Evolutionary conservation across 108 stramenopile genomes (phyloP), one percentile per base, ranked within the genome.

Genomic region (Skeletonema menzelii): DNA sequence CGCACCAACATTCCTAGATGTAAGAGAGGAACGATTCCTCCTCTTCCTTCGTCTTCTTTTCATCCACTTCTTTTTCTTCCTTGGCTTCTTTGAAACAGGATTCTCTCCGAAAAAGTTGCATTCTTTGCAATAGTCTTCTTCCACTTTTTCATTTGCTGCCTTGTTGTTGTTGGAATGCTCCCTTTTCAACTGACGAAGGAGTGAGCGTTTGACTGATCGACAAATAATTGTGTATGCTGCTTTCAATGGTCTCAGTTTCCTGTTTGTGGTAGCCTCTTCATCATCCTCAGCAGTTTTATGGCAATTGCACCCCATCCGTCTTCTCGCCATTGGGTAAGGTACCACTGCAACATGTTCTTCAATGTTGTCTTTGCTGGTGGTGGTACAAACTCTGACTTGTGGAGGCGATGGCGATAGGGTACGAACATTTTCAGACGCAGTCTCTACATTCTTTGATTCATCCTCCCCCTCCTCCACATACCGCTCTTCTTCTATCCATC

Each of bases 231-330:
- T 42, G 3, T 53, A 22, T 24, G 22, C 49, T 53, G 22, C 22
- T 10, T 53, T 53, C 1, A 22, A 53, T 24, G 49, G 49, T 8
- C 22, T 53, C 49, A 6, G 3, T n/a, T 22, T 53, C 49, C 2
- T 47, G 4, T 24, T 53, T 22, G 19, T 24, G 0, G 1, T 53
- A 0, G 1, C 22, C 5, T 22, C 49, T 5, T 53, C 49, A n/a
- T 20, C 0, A 6, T 22, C 5, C 8, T 53, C 49, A 1, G 22
- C 49, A 8, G 0, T 22, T 10, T 53, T 53, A 8, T 0, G 19
- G 59, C 49, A 53, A 53, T 53, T 53, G 49, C 49, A 53, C 24
- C 49, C 49, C 49, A 53, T 53, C 8, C 20, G 7, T 53, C 49
- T 53, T 8, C 20, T 22, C 24, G 49, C 49, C 8, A 22, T 53